Conservation (phyloP, 345 rosid species). For the Brassica nigra region DNA sequence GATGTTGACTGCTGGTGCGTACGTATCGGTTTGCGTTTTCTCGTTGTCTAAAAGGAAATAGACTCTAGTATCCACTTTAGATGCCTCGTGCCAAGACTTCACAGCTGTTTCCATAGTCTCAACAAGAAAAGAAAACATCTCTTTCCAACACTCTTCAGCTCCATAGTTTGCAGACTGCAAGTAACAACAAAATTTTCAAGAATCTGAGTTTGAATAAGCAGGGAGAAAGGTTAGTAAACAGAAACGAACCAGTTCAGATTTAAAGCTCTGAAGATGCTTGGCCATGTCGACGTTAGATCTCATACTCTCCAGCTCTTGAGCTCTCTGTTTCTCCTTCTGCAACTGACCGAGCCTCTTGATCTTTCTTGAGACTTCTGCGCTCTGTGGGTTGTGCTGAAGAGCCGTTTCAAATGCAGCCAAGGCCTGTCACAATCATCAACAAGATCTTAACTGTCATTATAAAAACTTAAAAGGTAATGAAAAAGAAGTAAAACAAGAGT, state of each 20-base stretch:
- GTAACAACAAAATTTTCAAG: background rate
- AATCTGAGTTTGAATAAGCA: conserved; percentile 1
- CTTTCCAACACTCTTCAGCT: conserved; percentile 61
- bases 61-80: conserved; percentile 78
- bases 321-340: conserved; percentile 78
- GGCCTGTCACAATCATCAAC: conserved; percentile 52
- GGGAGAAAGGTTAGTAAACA: background rate
- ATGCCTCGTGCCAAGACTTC: conserved; percentile 80
- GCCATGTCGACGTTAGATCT: conserved; percentile 76
- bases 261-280: conserved; percentile 63
- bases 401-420: conserved; percentile 77
- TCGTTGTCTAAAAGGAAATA: conserved; percentile 78
- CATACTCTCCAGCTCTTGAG: conserved; percentile 78
- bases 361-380: conserved; percentile 84
- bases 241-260: conserved; percentile 61
- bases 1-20: conserved; percentile 80
- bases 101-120: conserved; percentile 82
- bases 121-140: conserved; percentile 62
- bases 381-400: conserved; percentile 71
- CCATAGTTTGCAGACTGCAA: conserved; percentile 68
- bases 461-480: conserved; percentile 11
- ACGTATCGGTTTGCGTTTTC: conserved; percentile 72
- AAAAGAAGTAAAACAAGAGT: background rate
- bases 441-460: background rate
- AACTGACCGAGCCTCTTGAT: conserved; percentile 71